phyloP scores from a whole-genome alignment of 2,329 filamentous ascomycete species.

The Aspergillus thermomutatus region DNA sequence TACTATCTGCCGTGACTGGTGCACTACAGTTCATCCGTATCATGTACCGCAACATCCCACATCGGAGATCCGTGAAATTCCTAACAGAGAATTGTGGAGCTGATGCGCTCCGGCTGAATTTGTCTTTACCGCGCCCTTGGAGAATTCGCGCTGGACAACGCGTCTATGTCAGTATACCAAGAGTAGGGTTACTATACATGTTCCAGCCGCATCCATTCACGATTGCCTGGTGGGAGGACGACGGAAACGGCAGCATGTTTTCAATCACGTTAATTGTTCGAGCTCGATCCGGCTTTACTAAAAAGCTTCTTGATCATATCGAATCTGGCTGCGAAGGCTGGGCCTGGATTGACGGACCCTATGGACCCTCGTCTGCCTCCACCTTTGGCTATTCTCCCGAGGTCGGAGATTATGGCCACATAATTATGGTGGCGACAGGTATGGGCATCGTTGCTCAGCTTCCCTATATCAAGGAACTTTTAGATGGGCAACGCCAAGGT shows the following conservation, averaged over 20 bases:
- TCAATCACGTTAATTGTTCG: conserved; percentile 24
- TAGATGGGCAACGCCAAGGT: conserved; percentile 24
- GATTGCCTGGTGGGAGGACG: conserved; percentile 22
- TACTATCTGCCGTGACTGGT: neutral
- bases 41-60: conserved; percentile 7
- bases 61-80: no score
- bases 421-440: conserved; percentile 34
- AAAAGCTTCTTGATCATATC: conserved; percentile 12
- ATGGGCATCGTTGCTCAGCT: conserved; percentile 35
- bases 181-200: conserved; percentile 18
- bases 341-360: conserved; percentile 25
- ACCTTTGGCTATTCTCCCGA: conserved; percentile 12
- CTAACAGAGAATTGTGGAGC: conserved; percentile 1
- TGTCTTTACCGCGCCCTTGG: conserved; percentile 12
- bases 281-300: conserved; percentile 16
- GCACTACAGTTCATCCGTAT: conserved; percentile 1
- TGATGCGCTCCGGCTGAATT: neutral
- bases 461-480: conserved; percentile 34
- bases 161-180: conserved; percentile 17
- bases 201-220: conserved; percentile 28
- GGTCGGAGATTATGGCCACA: conserved; percentile 23
- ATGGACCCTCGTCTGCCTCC: conserved; percentile 18
- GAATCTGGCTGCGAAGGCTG: conserved; percentile 7
- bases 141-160: conserved; percentile 18
- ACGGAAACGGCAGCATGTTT: conserved; percentile 7